Evolutionary conservation across 2,329 filamentous ascomycete genomes (phyloP).

Genomic region (Neophaeococcomyces mojaviensis): DNA sequence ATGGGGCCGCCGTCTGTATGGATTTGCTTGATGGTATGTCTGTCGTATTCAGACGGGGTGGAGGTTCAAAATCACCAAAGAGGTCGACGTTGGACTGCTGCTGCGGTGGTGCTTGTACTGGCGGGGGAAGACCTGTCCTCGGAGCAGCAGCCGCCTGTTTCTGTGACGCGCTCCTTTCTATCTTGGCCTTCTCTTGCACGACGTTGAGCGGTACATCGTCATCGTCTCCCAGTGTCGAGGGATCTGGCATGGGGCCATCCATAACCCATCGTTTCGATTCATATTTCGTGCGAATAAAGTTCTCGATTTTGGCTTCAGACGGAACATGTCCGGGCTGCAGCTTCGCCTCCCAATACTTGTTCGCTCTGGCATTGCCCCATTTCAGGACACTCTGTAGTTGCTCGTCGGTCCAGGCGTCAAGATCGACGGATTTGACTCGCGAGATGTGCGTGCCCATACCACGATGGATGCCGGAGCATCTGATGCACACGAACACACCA

Average conservation of each 20-base stretch:
- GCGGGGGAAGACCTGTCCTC: slow-evolving; percentile 20
- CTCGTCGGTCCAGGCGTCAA: slow-evolving; percentile 98
- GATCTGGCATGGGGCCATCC: slow-evolving; percentile 91
- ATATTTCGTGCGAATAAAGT: slow-evolving; percentile 98
- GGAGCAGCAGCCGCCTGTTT: slow-evolving; percentile 31
- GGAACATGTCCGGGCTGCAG: slow-evolving; percentile 83
- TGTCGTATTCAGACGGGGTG: slow-evolving; percentile 63
- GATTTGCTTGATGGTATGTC: slow-evolving; percentile 54
- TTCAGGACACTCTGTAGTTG: slow-evolving; percentile 86
- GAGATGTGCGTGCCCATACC: slow-evolving; percentile 99
- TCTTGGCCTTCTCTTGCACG: slow-evolving; percentile 63
- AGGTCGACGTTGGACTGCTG: slow-evolving; percentile 60
- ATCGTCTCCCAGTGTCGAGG: slow-evolving; percentile 73
- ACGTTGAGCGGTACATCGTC: slow-evolving; percentile 68
- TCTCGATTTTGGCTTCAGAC: slow-evolving; percentile 97
- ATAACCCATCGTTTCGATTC: slow-evolving; percentile 99
- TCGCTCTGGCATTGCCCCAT: slow-evolving; percentile 94
- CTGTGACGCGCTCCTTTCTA: slow-evolving; percentile 52
- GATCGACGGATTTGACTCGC: slow-evolving; percentile 93
- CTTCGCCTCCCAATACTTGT: slow-evolving; percentile 98
- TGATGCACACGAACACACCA: slow-evolving; percentile 94
- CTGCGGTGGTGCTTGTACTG: slow-evolving; percentile 37
- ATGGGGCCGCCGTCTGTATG: slow-evolving; percentile 57
- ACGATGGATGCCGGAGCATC: slow-evolving; percentile 95
- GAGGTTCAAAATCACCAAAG: slow-evolving; percentile 69